Evolutionary conservation across 345 rosid species (phyloP), one percentile per base, ranked within the genome.

Genomic region (Pseudoturritis turrita): DNA sequence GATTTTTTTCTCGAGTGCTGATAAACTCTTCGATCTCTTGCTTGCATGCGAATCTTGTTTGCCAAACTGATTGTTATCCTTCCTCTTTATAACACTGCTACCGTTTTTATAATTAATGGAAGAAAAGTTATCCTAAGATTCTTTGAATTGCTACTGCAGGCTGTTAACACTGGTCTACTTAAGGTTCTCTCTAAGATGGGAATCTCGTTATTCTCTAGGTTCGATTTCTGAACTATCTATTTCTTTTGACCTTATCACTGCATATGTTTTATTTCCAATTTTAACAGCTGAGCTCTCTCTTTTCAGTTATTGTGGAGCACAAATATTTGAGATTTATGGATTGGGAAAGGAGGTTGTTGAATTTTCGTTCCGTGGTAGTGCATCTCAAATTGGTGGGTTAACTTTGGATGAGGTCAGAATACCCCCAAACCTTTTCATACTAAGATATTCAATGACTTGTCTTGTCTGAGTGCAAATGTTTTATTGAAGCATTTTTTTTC

Each of bases 111-210:
- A 61, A 70, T 4, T 45, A 26, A 46, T 62, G 35, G 31, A 64
- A 28, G 50, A 54, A 44, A 56, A 37, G 49, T 58, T 8, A 71
- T 64, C 19, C 71, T 77, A 65, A 58, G 18, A 77, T 65, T 71
- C 63, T 71, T 49, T 65, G 17, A 73, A 65, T 77, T 73, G 41
- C 31, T 26, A 13, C 78, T 66, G 41, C 90, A 91, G 99, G 96
- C 99, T 61, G 87, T 95, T 44, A 86, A 85, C 75, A 82, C 90
- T 72, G 99, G 99, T 81, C 97, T 95, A 41, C 93, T 89, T 63
- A 95, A 95, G 81, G 93, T 95, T 79, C 99, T 95, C 63, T 95
- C 99, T 8, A 95, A 95, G 87, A 95, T 95, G 99, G 99, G 99
- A 28, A 95, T 95, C 78, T 95, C 97, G 13, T 83, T 95, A 76